Evolutionary conservation across 345 rosid genomes (phyloP).

Genomic region (Bruguiera gymnorhiza): DNA sequence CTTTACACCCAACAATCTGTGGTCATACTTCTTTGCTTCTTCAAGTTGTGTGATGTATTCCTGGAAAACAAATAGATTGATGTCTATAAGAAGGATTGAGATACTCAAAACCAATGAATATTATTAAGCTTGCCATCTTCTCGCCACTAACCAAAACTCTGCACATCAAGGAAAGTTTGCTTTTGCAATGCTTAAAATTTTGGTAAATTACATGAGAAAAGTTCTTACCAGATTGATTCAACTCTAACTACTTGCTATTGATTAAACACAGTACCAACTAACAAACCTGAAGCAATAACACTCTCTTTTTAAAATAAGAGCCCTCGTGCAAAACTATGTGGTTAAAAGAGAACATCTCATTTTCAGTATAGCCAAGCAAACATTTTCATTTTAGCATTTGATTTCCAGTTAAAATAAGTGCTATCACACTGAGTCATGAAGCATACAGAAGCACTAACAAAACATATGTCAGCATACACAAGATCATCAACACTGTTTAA

Average conservation of each 20-base stretch:
- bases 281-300: not conserved
- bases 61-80: constrained; percentile 34
- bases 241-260: not conserved
- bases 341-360: too few species aligned
- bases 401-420: too few species aligned
- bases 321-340: too few species aligned
- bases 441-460: too few species aligned
- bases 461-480: too few species aligned
- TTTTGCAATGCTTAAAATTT: too few species aligned
- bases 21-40: constrained; percentile 96
- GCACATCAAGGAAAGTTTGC: not conserved
- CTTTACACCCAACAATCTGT: constrained; percentile 76
- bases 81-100: not conserved
- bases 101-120: not conserved
- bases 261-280: not conserved
- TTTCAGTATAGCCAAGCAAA: too few species aligned
- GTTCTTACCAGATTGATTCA: not conserved
- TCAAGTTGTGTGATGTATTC: constrained; percentile 64
- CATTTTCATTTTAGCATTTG: too few species aligned
- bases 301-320: too few species aligned
- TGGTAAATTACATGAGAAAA: not conserved
- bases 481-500: too few species aligned
- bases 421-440: too few species aligned
- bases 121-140: not conserved
- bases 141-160: not conserved